Conservation (phyloP, 169 alveolate genomes). For the Cytauxzoon felis region DNA sequence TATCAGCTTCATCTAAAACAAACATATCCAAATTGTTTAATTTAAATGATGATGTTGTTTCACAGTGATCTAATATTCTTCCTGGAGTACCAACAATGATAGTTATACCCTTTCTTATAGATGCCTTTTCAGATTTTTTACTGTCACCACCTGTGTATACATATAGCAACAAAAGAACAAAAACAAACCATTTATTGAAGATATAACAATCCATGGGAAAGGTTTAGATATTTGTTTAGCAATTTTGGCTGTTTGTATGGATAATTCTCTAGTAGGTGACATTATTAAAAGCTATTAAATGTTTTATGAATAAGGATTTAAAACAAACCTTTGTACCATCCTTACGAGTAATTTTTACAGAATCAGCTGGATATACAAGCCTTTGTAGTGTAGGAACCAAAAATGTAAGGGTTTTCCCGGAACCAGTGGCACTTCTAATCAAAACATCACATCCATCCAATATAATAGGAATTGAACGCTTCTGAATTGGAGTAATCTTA, state of each 20-base stretch:
- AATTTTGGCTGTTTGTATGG: conserved; percentile 67
- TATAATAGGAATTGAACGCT: conserved; percentile 91
- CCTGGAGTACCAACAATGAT: conserved; percentile 96
- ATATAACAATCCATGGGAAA: conserved; percentile 80
- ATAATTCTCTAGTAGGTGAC: conserved; percentile 80
- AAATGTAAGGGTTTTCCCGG: conserved; percentile 98
- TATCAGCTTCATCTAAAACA: conserved; percentile 98
- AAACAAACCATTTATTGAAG: conserved; percentile 65
- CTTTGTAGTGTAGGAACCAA: conserved; percentile 95
- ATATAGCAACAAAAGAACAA: conserved; percentile 24
- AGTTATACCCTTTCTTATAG: conserved; percentile 89
- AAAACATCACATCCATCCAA: conserved; percentile 93
- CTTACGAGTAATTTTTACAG: conserved; percentile 30
- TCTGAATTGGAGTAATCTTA: conserved; percentile 90
- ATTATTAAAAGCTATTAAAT: conserved; percentile 60
- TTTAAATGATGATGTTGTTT: conserved; percentile 85
- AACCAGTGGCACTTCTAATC: conserved; percentile 96
- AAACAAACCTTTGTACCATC: conserved; percentile 54
- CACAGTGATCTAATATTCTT: conserved; percentile 90
- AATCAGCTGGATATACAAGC: conserved; percentile 73
- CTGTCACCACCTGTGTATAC: conserved; percentile 84
- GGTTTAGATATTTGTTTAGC: conserved; percentile 62
- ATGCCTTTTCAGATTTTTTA: conserved; percentile 83
- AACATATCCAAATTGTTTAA: conserved; percentile 71
- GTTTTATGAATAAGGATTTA: neutral